These are phyloP conservation scores for Bolboschoenoplectus hybrid DNA, from an alignment of 202 grass and related monocot species.

Conservation along the genomic window DNA sequence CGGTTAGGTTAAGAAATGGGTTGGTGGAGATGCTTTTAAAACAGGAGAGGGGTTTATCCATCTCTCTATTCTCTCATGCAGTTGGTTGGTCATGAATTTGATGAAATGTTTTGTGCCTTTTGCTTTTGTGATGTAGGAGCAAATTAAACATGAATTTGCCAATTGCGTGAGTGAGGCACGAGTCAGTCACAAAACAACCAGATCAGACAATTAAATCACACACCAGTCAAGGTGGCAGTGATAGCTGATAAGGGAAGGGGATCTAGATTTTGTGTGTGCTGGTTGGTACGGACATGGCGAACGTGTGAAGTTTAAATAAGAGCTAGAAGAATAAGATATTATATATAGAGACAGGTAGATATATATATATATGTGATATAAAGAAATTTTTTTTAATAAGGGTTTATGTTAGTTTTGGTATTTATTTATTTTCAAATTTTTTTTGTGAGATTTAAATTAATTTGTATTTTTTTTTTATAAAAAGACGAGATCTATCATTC, in stretches of 20 bases:
- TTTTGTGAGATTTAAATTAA: no score
- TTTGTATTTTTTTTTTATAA: no score
- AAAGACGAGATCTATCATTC: no score
- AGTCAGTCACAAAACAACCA: neutral
- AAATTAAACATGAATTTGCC: constrained; percentile 33
- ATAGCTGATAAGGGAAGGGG: neutral
- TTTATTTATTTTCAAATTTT: no score
- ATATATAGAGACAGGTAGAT: neutral
- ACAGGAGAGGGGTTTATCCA: constrained; percentile 6
- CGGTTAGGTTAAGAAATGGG: neutral
- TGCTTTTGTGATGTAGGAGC: constrained; percentile 6
- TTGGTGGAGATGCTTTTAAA: constrained; percentile 24
- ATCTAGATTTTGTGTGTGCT: constrained; percentile 16
- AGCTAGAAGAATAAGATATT: neutral
- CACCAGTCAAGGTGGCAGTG: constrained; percentile 18
- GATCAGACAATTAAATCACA: neutral
- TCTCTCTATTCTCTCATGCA: neutral
- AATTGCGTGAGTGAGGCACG: constrained; percentile 29
- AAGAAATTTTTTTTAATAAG: no score
- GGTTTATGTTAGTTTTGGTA: no score
- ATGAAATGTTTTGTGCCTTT: neutral
- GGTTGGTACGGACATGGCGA: constrained; percentile 31
- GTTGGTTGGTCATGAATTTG: neutral
- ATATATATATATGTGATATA: neutral
- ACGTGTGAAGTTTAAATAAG: neutral